A percentile compares a stretch with the other conserved stretches of the same genome.
Evolutionary conservation across 345 rosid species (phyloP).

Genomic region (Triadica sebifera): DNA sequence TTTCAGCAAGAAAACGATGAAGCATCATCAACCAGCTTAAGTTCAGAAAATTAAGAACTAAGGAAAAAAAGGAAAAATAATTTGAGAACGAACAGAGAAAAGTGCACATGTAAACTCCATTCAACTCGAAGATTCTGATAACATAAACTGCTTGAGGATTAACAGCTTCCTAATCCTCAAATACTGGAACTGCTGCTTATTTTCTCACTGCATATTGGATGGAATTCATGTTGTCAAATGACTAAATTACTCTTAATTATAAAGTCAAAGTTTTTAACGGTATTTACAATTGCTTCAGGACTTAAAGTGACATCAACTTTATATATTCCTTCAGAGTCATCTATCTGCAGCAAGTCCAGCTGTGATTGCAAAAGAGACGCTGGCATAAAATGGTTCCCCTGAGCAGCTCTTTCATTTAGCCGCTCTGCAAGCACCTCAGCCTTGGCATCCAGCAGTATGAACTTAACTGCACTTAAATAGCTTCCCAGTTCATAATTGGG

Average conservation of each 20-base stretch:
- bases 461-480: constrained; percentile 42
- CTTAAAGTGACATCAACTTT: constrained; percentile 54
- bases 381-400: constrained; percentile 84
- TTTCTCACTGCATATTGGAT: no score
- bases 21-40: no score
- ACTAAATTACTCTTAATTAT: neutral
- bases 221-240: no score
- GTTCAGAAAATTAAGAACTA: neutral
- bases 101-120: neutral
- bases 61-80: neutral
- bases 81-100: neutral
- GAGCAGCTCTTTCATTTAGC: constrained; percentile 53
- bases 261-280: constrained; percentile 8
- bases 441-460: constrained; percentile 56
- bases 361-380: constrained; percentile 70
- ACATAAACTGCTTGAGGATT: no score
- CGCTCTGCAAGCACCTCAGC: constrained; percentile 55
- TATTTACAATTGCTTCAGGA: constrained; percentile 33
- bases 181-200: no score
- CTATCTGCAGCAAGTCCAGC: constrained; percentile 64
- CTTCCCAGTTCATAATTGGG: constrained; percentile 43
- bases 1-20: no score
- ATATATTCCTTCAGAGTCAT: constrained; percentile 54
- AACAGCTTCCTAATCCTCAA: no score
- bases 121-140: no score